These are phyloP conservation scores for Chaetoscypha palmicola DNA, from an alignment of 2,329 filamentous ascomycete species.

Conservation along the genomic window DNA sequence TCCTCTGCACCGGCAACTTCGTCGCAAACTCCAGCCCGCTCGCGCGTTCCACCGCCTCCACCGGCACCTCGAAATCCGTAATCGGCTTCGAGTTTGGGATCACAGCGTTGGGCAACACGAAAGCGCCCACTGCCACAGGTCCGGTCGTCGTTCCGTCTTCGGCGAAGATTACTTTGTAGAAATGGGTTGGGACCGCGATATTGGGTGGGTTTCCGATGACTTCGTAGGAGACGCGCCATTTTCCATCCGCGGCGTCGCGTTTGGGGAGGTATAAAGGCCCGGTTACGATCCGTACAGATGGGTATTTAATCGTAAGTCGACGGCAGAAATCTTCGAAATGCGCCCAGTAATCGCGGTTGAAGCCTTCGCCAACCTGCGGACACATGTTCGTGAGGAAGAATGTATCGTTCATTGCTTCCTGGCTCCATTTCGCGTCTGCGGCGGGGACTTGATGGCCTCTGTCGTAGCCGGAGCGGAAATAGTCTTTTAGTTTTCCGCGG, in stretches of 20 bases:
- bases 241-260: constrained; percentile 72
- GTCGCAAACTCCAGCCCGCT: constrained; percentile 85
- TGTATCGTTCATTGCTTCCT: constrained; percentile 89
- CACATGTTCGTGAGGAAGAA: constrained; percentile 96
- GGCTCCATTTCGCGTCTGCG: constrained; percentile 92
- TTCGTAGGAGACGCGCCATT: constrained; percentile 94
- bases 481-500: constrained; percentile 85
- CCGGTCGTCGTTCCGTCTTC: constrained; percentile 68
- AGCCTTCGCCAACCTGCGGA: constrained; percentile 94
- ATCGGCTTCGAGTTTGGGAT: constrained; percentile 86
- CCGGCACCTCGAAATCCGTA: constrained; percentile 85
- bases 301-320: constrained; percentile 71
- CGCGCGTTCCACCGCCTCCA: constrained; percentile 88
- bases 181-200: constrained; percentile 94
- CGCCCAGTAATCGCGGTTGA: constrained; percentile 99
- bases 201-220: constrained; percentile 90
- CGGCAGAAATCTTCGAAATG: constrained; percentile 98
- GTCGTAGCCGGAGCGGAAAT: constrained; percentile 91
- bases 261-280: constrained; percentile 90
- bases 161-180: constrained; percentile 98
- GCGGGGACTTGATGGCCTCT: constrained; percentile 95
- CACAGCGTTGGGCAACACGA: constrained; percentile 85
- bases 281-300: constrained; percentile 83
- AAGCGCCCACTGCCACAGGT: constrained; percentile 83
- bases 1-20: constrained; percentile 65